These are phyloP conservation scores for Solanum peruvianum DNA, from an alignment of 257 asterid species.

Conservation along the genomic window DNA sequence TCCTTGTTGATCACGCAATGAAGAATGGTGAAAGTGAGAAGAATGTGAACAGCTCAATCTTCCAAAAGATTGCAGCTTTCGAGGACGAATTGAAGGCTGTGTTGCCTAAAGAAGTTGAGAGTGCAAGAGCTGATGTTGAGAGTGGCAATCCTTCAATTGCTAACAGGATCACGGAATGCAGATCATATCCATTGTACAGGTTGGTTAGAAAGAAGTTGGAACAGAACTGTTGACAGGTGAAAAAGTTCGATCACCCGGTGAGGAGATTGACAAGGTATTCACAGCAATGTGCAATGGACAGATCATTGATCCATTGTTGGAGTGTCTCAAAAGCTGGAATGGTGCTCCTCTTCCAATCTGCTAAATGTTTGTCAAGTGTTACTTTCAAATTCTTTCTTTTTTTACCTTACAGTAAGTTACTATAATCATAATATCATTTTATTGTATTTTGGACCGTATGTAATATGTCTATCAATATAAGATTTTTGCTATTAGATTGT, in stretches of 20 bases:
- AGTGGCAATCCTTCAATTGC: too few relatives aligned
- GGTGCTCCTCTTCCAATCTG: constrained; percentile 79
- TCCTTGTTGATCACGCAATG: constrained; percentile 34
- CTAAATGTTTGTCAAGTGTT: constrained; percentile 2
- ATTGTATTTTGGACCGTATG: too few relatives aligned
- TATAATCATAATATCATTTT: not conserved
- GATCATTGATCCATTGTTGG: constrained; percentile 63
- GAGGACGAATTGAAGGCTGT: constrained; percentile 28
- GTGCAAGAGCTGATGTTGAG: constrained; percentile 31
- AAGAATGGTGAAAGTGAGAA: constrained; percentile 27
- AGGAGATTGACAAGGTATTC: too few relatives aligned
- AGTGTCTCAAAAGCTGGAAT: constrained; percentile 62
- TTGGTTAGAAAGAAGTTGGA: too few relatives aligned
- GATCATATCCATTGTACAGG: too few relatives aligned
- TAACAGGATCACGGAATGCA: too few relatives aligned
- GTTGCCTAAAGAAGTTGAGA: constrained; percentile 36
- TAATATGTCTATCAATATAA: too few relatives aligned
- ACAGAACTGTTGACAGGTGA: too few relatives aligned
- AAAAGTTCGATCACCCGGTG: too few relatives aligned
- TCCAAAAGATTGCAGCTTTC: constrained; percentile 32
- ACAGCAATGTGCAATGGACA: constrained; percentile 16
- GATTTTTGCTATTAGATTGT: too few relatives aligned
- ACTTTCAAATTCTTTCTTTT: not conserved
- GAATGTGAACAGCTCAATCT: constrained; percentile 25
- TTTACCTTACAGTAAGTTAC: not conserved